Evolutionary conservation across 1,284 basidiomycete genomes (phyloP), one percentile per base, ranked within the genome.

Genomic region (Austroboletus novae-zelandiae): DNA sequence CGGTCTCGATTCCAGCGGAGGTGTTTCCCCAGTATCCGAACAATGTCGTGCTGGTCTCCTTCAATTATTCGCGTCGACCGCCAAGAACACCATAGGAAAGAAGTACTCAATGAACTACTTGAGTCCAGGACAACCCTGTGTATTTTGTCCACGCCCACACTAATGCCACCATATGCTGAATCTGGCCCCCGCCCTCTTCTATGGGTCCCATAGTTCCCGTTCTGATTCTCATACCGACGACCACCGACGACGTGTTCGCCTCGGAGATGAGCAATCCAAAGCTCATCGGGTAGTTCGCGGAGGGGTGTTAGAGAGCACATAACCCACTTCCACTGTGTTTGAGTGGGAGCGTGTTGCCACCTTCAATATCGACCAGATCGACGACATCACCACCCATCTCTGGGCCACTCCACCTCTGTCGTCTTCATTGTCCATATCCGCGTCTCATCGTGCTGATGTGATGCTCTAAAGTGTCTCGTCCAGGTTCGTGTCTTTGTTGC

Each of bases 91-190:
- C 83, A 75, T 46, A 73, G 76, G 51, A 70, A 72, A 43, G 73
- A 69, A 17, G 68, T 86, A 3, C 65, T 89, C 46, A n/a, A n/a
- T n/a, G 80, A 85, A 45, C 62, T 89, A 29, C 60, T 86, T 37
- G 60, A 74, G 52, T 77, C 53, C 77, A 87, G 62, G 80, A 85
- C 45, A 83, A 88, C 62, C 85, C 85, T 87, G 56, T 87, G 56
- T 83, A 80, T 57, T 86, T 81, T 67, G 51, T 75, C 44, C 8
- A 54, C 51, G 41, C 17, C 15, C 5, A 20, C 14, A 13, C 6
- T 5, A 23, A 23, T 32, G 45, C 35, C n/a, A n/a, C n/a, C n/a
- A n/a, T n/a, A n/a, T n/a, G n/a, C n/a, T n/a, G n/a, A n/a, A n/a
- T n/a, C n/a, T n/a, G n/a, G n/a, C n/a, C n/a, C 53, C 14, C 30